These are phyloP conservation scores for Lodderomyces jiufengensis DNA, from an alignment of 1,139 yeast genomes.

Conservation along the genomic window DNA sequence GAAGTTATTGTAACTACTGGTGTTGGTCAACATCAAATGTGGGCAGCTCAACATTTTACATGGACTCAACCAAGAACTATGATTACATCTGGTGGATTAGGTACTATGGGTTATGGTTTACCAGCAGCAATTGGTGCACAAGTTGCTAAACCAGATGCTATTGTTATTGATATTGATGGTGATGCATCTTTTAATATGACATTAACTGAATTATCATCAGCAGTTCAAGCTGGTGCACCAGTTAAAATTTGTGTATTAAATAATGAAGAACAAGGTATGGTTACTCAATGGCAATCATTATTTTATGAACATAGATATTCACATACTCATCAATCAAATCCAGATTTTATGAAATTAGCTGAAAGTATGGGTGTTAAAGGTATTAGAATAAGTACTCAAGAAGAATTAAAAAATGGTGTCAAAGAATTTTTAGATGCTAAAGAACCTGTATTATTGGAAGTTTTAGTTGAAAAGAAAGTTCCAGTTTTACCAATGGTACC, in stretches of 20 bases:
- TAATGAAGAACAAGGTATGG: constrained; percentile 99
- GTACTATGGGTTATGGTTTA: constrained; percentile 97
- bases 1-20: constrained; percentile 92
- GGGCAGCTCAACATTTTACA: constrained; percentile 98
- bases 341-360: constrained; percentile 87
- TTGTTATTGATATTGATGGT: constrained; percentile 96
- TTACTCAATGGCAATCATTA: constrained; percentile 97
- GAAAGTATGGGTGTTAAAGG: constrained; percentile 93
- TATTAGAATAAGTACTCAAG: constrained; percentile 65
- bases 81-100: constrained; percentile 97
- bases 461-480: constrained; percentile 87
- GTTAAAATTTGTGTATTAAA: constrained; percentile 84
- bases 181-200: constrained; percentile 99
- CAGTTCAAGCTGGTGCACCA: constrained; percentile 90
- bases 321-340: constrained; percentile 94
- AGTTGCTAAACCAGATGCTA: constrained; percentile 89
- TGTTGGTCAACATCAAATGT: constrained; percentile 99
- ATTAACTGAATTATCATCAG: constrained; percentile 84
- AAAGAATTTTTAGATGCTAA: constrained; percentile 68
- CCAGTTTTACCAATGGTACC: constrained; percentile 99
- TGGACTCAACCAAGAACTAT: constrained; percentile 90
- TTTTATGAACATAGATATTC: constrained; percentile 96
- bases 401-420: constrained; percentile 56
- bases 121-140: constrained; percentile 99
- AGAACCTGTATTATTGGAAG: constrained; percentile 91